phyloP scores from a whole-genome alignment of 768 basidiomycete genomes.

The Pleurotus giganteus region DNA sequence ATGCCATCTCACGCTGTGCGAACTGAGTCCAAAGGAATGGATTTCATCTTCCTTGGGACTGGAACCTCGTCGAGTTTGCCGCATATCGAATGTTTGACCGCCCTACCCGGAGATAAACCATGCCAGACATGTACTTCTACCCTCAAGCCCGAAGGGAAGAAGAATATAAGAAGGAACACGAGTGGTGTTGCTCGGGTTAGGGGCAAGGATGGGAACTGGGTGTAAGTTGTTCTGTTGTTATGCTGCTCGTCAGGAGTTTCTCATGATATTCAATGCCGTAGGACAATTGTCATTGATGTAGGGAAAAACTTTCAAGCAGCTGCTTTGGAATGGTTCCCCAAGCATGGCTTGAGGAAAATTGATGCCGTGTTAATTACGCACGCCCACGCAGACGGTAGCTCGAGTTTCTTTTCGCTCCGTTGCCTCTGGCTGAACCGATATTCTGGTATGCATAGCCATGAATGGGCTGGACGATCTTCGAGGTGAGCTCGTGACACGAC shows the following conservation, averaged over 20 bases:
- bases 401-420: not conserved
- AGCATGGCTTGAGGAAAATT: conserved; percentile 62
- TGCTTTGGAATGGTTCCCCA: conserved; percentile 53
- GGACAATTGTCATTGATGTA: conserved; percentile 80
- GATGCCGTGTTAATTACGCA: conserved; percentile 76
- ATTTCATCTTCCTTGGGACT: conserved; percentile 82
- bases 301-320: conserved; percentile 78
- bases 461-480: conserved; percentile 89
- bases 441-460: conserved; percentile 49
- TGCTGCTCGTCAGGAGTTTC: not conserved
- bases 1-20: not conserved
- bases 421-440: conserved; percentile 5
- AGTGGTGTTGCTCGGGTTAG: conserved; percentile 60
- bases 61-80: conserved; percentile 78
- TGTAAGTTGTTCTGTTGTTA: conserved; percentile 49
- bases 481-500: conserved; percentile 39
- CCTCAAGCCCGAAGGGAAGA: conserved; percentile 67
- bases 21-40: no score
- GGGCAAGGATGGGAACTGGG: conserved; percentile 36
- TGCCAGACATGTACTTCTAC: conserved; percentile 72
- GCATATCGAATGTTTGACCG: conserved; percentile 71
- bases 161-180: conserved; percentile 84
- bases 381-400: conserved; percentile 75
- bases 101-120: conserved; percentile 42
- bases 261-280: conserved; percentile 21